Base-by-base conservation (phyloP, 352 stramenopile species). In the Pythium apleroticum region DNA sequence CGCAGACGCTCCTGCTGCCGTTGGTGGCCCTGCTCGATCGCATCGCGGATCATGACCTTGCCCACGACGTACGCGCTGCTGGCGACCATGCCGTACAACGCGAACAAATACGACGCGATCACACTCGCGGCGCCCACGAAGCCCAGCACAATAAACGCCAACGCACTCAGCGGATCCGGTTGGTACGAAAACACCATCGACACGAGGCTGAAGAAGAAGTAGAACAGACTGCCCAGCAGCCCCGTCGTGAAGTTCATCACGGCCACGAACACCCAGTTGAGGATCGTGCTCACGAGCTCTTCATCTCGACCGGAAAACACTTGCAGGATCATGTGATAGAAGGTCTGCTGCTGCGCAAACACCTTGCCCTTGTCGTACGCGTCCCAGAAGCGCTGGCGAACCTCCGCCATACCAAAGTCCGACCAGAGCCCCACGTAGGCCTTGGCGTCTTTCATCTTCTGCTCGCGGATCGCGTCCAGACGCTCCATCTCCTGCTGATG, bases 181-280 rank as follows among this genome's bases (percentile, higher is more conserved):
- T 91, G 84, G 71, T 96, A 96, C 63, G 85, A 88, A 31, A 74
- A 89, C 33, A 94, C 83, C 82, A 96, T 92, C 57, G 77, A 81
- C 20, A 91, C 69, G 46, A 96, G 77, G 62, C 80, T 90, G 63
- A 93, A 92, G 63, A 86, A 85, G 60, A 94, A 96, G 72, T 92
- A 94, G 68, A 93, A 93, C 22, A 96, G 72, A 39, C 75, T 80
- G 24, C 87, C 87, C 33, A 93, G 56, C 30, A 96, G 54, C 0
- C 87, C 87, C n/a, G 87, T 92, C n/a, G 85, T 96, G 53, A 96
- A 96, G 72, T 96, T 96, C 64, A 88, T 87, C 41, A 96, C 62
- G 28, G 86, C 80, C 24, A 91, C 80, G 30, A 96, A 87, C 45
- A 94, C 67, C 87, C 87, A 96, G 65, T 94, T 91, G 27, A 96